phyloP scores from a whole-genome alignment of 2,329 filamentous ascomycete genomes.

The Pseudogymnoascus sp. region DNA sequence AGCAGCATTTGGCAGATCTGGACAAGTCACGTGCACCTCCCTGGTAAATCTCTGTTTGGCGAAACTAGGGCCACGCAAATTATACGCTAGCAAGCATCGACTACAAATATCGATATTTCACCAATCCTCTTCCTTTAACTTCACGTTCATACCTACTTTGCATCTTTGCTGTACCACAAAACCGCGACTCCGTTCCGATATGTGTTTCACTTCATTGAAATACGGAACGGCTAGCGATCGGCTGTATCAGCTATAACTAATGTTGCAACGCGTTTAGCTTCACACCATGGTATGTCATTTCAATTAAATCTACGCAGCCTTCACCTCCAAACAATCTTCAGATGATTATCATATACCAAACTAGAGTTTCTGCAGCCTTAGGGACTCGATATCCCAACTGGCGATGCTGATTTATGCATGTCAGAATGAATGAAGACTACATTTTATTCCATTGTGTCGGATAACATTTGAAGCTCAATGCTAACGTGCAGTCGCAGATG shows the following conservation, averaged over 20 bases:
- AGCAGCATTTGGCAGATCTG: neutral
- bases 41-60: slow-evolving; percentile 5
- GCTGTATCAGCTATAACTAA: neutral
- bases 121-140: slow-evolving; percentile 6
- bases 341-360: slow-evolving; percentile 10
- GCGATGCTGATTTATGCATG: slow-evolving; percentile 8
- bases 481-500: neutral
- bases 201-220: neutral
- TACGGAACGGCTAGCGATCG: neutral
- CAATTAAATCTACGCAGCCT: neutral
- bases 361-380: slow-evolving; percentile 9
- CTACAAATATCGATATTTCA: slow-evolving; percentile 9
- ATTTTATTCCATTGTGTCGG: neutral
- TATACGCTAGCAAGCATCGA: slow-evolving; percentile 7
- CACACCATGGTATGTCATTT: slow-evolving; percentile 1
- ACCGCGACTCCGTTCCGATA: neutral
- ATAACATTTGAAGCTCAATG: neutral
- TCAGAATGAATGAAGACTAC: slow-evolving; percentile 7
- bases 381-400: slow-evolving; percentile 9
- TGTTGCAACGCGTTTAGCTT: neutral
- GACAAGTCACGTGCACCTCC: neutral
- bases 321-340: slow-evolving; percentile 3
- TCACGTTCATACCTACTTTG: neutral
- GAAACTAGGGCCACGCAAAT: slow-evolving; percentile 1
- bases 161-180: neutral